phyloP scores from a whole-genome alignment of 441 rosid genomes.

The Erysimum pusillum region DNA sequence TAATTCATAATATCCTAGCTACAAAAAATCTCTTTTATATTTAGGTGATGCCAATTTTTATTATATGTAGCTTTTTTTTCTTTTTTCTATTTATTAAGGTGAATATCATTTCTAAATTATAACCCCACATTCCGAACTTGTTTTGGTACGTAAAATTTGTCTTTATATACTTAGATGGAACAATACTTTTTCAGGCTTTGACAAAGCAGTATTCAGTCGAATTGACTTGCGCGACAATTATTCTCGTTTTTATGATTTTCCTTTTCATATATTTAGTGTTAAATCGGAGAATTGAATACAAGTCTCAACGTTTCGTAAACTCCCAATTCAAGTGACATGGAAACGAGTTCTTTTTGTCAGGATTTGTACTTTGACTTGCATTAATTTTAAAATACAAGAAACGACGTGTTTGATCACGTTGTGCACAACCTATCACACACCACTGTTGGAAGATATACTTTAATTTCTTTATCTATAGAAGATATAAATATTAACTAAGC shows the following conservation, averaged over 20 bases:
- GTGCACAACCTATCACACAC: conserved; percentile 42
- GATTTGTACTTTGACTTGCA: conserved; percentile 37
- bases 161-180: conserved; percentile 6
- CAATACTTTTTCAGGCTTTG: conserved; percentile 12
- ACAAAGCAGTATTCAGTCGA: conserved; percentile 25
- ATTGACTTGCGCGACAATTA: conserved; percentile 41
- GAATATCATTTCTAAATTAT: conserved; percentile 25
- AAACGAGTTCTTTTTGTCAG: conserved; percentile 4
- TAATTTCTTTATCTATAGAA: not conserved
- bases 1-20: not conserved
- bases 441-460: conserved; percentile 15
- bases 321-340: conserved; percentile 4
- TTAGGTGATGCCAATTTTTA: not conserved
- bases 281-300: not conserved
- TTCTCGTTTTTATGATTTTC: conserved; percentile 31
- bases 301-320: conserved; percentile 20
- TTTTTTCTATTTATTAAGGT: not conserved
- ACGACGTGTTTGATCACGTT: conserved; percentile 43
- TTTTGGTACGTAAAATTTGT: not conserved
- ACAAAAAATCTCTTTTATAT: conserved; percentile 1
- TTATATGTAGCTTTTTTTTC: not conserved
- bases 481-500: not conserved
- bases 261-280: conserved; percentile 1
- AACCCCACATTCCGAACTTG: conserved; percentile 26
- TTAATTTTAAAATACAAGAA: not conserved